Conservation (phyloP, 805 yeast genomes). For the Komagataella mondaviorum region DNA sequence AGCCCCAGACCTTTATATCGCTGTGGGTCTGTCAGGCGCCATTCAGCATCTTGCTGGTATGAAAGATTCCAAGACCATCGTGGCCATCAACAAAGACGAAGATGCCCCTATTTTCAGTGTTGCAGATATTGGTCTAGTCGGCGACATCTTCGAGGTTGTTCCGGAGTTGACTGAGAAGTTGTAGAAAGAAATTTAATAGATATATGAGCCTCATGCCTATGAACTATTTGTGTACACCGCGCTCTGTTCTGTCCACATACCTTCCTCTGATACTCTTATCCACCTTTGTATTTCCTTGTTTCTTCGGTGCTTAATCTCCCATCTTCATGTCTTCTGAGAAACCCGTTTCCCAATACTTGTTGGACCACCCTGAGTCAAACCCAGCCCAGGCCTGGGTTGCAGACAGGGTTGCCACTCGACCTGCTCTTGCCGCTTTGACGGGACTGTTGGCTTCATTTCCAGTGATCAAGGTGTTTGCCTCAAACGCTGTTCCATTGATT, state of each 20-base stretch:
- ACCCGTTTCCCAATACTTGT: neutral
- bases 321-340: neutral
- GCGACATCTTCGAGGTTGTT: slow-evolving; percentile 72
- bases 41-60: slow-evolving; percentile 97
- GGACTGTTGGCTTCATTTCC: slow-evolving; percentile 49
- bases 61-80: slow-evolving; percentile 91
- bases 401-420: slow-evolving; percentile 28
- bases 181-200: slow-evolving; percentile 9
- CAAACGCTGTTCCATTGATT: slow-evolving; percentile 47
- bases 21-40: slow-evolving; percentile 94
- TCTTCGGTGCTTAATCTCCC: neutral
- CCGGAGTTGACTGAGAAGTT: slow-evolving; percentile 85
- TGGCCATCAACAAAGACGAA: slow-evolving; percentile 87
- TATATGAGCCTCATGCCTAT: neutral
- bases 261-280: neutral
- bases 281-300: neutral
- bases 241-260: neutral
- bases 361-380: slow-evolving; percentile 15
- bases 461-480: slow-evolving; percentile 39
- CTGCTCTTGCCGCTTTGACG: slow-evolving; percentile 45
- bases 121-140: slow-evolving; percentile 84
- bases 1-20: slow-evolving; percentile 90
- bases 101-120: slow-evolving; percentile 89
- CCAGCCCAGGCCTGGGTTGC: slow-evolving; percentile 39
- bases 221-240: neutral